Evolutionary conservation across 805 yeast genomes (phyloP), one percentile per base, ranked within the genome.

Genomic region (Candida silvatica): DNA sequence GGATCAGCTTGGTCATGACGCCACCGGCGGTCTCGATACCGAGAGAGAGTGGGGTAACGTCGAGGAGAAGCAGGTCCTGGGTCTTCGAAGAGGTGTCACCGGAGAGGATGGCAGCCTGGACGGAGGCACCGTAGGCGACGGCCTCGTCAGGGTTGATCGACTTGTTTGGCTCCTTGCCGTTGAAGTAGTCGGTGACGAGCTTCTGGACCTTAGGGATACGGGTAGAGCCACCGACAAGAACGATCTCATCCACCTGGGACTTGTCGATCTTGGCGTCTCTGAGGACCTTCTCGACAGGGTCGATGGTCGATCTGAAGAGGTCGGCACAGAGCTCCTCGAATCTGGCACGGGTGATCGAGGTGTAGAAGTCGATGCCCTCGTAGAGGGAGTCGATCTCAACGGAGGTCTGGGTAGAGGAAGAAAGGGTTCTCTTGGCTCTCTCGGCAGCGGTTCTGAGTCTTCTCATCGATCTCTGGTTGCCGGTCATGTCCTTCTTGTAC

Each of bases 11-110:
- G 64, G 96, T 88, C 95, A 88, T 87, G 68, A 87, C 88, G 78
- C 97, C 97, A 74, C 97, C 97, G 56, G 96, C 96, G 50, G 96
- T 88, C 73, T 88, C 97, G 67, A 88, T 87, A 79, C 97, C 97
- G 54, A 87, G 65, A 37, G 97, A 88, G 61, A 88, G 75, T 66
- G 97, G 97, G 55, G 96, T 92, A 60, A 88, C 97, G 76, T 88
- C 97, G 61, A 88, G 76, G 58, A 88, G 74, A 59, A 88, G 72
- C 62, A 87, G 71, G 64, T 87, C 96, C 72, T 87, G 95, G 43
- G 96, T 87, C 43, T 86, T 85, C 41, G 95, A 78, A 27, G 96
- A 85, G 50, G 88, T 79, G 68, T 87, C 95, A 69, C 97, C 96
- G 39, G 95, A 77, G 61, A 87, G 75, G 60, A 87, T 87, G 51